A percentile compares a stretch with the other conserved stretches of the same genome.
Conservation (phyloP, 2,329 filamentous ascomycete species). For the Esteya vermicola region DNA sequence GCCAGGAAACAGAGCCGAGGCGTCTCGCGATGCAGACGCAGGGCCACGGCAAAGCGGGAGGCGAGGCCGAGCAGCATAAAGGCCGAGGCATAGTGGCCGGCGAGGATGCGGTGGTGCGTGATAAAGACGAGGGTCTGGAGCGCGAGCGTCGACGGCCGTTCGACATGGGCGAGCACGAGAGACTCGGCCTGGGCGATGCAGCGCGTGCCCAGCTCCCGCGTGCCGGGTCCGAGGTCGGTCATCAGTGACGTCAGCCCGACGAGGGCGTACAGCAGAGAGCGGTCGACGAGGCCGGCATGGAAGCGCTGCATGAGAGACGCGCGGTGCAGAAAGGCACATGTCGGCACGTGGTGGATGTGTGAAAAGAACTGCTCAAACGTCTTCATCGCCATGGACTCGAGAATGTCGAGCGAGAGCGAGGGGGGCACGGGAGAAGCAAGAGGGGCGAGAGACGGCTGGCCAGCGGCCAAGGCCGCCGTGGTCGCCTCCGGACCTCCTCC, state of each 20-base stretch:
- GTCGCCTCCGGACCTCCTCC: slow-evolving; percentile 5
- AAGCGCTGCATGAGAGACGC: slow-evolving; percentile 46
- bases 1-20: slow-evolving; percentile 27
- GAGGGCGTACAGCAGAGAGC: slow-evolving; percentile 36
- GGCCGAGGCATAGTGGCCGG: slow-evolving; percentile 28
- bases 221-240: slow-evolving; percentile 36
- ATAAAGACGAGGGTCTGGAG: slow-evolving; percentile 32
- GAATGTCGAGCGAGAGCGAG: slow-evolving; percentile 16
- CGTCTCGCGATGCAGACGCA: slow-evolving; percentile 34
- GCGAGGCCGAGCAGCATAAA: slow-evolving; percentile 32
- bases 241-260: slow-evolving; percentile 42
- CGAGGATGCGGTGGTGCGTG: slow-evolving; percentile 32
- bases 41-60: slow-evolving; percentile 31
- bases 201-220: slow-evolving; percentile 35
- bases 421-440: not conserved
- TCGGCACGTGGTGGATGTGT: slow-evolving; percentile 43
- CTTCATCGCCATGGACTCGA: slow-evolving; percentile 34
- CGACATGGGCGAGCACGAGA: slow-evolving; percentile 36
- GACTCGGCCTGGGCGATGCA: slow-evolving; percentile 41
- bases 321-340: slow-evolving; percentile 43
- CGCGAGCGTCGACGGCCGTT: slow-evolving; percentile 41
- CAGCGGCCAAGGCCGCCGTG: no score
- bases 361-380: slow-evolving; percentile 45
- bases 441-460: no score
- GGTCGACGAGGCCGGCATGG: slow-evolving; percentile 40